These are phyloP conservation scores for Boletus bicolor DNA, from an alignment of 768 basidiomycete species.

Conservation along the genomic window DNA sequence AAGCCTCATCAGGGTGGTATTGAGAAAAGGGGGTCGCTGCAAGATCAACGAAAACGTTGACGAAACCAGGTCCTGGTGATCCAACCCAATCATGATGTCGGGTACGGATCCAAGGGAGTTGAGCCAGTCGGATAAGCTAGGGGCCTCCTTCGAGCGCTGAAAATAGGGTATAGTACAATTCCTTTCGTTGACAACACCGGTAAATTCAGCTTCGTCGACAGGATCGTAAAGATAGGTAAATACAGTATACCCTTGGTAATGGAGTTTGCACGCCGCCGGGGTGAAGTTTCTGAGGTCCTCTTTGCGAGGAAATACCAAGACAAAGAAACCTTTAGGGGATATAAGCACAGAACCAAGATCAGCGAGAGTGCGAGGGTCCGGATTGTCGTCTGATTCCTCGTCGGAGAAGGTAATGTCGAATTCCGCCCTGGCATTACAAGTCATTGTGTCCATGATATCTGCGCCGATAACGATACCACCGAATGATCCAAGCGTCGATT, in stretches of 20 bases:
- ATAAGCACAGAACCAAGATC: neutral
- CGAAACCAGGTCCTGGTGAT: conserved; percentile 29
- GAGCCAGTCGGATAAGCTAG: conserved; percentile 32
- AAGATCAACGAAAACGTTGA: conserved; percentile 20
- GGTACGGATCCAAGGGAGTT: conserved; percentile 22
- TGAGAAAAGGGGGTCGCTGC: conserved; percentile 20
- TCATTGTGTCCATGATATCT: neutral
- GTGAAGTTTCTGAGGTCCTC: conserved; percentile 35
- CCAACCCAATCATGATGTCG: conserved; percentile 36
- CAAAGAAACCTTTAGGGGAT: conserved; percentile 27
- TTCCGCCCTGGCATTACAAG: neutral
- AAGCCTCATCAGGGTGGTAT: conserved; percentile 40
- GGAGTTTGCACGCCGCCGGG: conserved; percentile 37
- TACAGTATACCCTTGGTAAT: conserved; percentile 29
- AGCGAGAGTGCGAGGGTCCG: neutral
- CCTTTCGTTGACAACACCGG: conserved; percentile 8
- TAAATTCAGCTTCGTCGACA: neutral
- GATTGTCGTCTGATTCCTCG: neutral
- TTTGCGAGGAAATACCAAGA: conserved; percentile 34
- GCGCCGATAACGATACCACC: conserved; percentile 39
- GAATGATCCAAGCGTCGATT: conserved; percentile 27
- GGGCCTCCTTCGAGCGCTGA: conserved; percentile 7
- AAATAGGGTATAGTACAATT: conserved; percentile 20
- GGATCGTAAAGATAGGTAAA: conserved; percentile 32
- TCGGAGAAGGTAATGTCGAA: neutral